Conservation (phyloP, 2,329 filamentous ascomycete species). For the Colletotrichum euphorbiae region DNA sequence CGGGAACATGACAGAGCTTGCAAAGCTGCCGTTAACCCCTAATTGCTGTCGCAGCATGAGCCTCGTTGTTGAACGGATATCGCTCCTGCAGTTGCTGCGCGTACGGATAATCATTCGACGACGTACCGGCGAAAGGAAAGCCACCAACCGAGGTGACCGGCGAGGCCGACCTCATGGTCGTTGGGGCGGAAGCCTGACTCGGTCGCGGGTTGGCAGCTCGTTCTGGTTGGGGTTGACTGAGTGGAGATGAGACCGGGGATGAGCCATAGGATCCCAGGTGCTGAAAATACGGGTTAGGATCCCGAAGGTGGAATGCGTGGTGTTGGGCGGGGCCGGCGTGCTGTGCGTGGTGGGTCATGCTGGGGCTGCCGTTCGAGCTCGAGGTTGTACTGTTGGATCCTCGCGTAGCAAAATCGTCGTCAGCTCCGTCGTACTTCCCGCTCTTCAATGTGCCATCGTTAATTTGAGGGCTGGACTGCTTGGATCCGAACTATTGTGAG, state of each 20-base stretch:
- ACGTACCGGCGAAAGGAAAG: conserved; percentile 61
- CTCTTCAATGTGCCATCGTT: conserved; percentile 60
- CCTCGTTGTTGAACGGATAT: conserved; percentile 61
- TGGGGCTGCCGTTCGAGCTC: conserved; percentile 54
- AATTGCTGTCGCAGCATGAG: conserved; percentile 63
- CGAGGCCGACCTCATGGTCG: conserved; percentile 55
- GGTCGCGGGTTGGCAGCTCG: conserved; percentile 47
- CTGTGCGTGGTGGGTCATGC: conserved; percentile 48
- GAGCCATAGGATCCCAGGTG: conserved; percentile 46
- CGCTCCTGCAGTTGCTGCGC: conserved; percentile 57
- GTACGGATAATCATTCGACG: conserved; percentile 55
- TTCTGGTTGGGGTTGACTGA: conserved; percentile 44
- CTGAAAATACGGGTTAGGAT: conserved; percentile 36
- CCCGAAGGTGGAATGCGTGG: conserved; percentile 51
- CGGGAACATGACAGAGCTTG: neutral
- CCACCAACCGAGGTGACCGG: conserved; percentile 57
- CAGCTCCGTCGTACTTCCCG: conserved; percentile 57
- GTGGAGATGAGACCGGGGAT: conserved; percentile 50
- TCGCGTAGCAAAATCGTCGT: conserved; percentile 50
- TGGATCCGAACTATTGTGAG: conserved; percentile 69
- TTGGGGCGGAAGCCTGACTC: conserved; percentile 47
- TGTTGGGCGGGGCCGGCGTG: conserved; percentile 55
- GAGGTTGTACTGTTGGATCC: conserved; percentile 51
- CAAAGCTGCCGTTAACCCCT: conserved; percentile 47
- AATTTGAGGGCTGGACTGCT: conserved; percentile 63